phyloP scores from a whole-genome alignment of 2,329 filamentous ascomycete species.

The Falciphora oryzae region DNA sequence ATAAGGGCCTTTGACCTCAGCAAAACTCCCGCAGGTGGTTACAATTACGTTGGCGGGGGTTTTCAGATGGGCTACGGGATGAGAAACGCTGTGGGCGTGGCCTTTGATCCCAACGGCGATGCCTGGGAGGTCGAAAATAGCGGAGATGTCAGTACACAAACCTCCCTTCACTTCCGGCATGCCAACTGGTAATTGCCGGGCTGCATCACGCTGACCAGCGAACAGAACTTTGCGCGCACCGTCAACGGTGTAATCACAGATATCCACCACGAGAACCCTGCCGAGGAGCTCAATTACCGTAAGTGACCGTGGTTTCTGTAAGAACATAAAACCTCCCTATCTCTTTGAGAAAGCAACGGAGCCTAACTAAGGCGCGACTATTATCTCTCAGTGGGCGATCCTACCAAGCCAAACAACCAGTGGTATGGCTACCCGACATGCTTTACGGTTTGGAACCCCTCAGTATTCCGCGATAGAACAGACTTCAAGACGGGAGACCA shows the following conservation, averaged over 20 bases:
- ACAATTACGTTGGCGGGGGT: constrained; percentile 27
- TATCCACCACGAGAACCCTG: constrained; percentile 56
- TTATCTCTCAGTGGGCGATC: constrained; percentile 21
- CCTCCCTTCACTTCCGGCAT: neutral
- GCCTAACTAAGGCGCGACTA: no score
- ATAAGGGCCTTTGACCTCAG: constrained; percentile 32
- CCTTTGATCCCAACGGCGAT: constrained; percentile 35
- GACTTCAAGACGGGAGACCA: constrained; percentile 14
- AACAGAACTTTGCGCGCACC: constrained; percentile 37
- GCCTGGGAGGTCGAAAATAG: constrained; percentile 44
- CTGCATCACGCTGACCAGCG: no score
- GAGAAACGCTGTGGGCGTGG: constrained; percentile 56
- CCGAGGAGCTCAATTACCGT: constrained; percentile 60
- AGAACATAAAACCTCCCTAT: no score
- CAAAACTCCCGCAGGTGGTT: constrained; percentile 24
- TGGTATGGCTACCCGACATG: constrained; percentile 50
- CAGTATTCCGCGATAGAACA: constrained; percentile 17
- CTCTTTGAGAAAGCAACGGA: neutral
- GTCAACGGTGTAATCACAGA: constrained; percentile 38
- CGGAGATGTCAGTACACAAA: constrained; percentile 33
- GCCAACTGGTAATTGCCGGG: no score
- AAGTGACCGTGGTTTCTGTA: constrained; percentile 9
- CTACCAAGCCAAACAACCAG: constrained; percentile 20
- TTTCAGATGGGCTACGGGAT: constrained; percentile 34
- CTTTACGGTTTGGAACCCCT: constrained; percentile 25